phyloP scores from a whole-genome alignment of 1,284 basidiomycete species.

The Phellinidium pouzarii region DNA sequence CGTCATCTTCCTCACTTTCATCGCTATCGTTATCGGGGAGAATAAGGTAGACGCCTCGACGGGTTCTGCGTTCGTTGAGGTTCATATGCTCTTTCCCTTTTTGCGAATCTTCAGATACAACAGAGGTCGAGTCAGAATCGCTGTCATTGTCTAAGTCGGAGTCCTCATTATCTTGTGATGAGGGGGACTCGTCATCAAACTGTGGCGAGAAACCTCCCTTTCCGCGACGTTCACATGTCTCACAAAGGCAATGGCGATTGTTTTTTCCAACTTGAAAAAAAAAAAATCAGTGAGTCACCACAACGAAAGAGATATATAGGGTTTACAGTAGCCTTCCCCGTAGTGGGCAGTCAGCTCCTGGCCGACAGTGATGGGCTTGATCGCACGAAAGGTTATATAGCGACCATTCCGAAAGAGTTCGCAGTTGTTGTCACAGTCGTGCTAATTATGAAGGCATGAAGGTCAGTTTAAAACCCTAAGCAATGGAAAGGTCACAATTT shows the following conservation, averaged over 20 bases:
- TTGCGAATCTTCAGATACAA: conserved; percentile 36
- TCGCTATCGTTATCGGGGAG: conserved; percentile 47
- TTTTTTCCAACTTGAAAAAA: conserved; percentile 64
- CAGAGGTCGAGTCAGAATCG: conserved; percentile 29
- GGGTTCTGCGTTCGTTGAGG: conserved; percentile 67
- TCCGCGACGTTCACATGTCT: conserved; percentile 77
- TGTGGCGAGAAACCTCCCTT: conserved; percentile 69
- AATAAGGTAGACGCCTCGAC: conserved; percentile 69
- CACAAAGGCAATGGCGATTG: conserved; percentile 84
- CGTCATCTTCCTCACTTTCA: conserved; percentile 41
- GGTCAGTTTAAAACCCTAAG: conserved; percentile 15
- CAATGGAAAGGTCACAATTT: conserved; percentile 16
- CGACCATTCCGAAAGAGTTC: conserved; percentile 82
- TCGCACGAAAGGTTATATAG: conserved; percentile 84
- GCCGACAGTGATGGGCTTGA: conserved; percentile 72
- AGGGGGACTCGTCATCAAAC: conserved; percentile 40
- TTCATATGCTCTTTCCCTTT: conserved; percentile 34
- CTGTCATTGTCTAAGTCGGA: conserved; percentile 39
- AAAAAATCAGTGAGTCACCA: not conserved
- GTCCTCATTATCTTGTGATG: conserved; percentile 20
- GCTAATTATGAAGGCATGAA: conserved; percentile 39
- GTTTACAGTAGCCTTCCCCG: conserved; percentile 77
- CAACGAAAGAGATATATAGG: conserved; percentile 10
- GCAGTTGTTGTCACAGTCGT: conserved; percentile 88
- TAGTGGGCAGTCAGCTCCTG: conserved; percentile 87